A percentile compares a stretch with the other conserved stretches of the same genome.
Evolutionary conservation across 2,329 filamentous ascomycete species (phyloP).

Genomic region (Knufia fluminis): DNA sequence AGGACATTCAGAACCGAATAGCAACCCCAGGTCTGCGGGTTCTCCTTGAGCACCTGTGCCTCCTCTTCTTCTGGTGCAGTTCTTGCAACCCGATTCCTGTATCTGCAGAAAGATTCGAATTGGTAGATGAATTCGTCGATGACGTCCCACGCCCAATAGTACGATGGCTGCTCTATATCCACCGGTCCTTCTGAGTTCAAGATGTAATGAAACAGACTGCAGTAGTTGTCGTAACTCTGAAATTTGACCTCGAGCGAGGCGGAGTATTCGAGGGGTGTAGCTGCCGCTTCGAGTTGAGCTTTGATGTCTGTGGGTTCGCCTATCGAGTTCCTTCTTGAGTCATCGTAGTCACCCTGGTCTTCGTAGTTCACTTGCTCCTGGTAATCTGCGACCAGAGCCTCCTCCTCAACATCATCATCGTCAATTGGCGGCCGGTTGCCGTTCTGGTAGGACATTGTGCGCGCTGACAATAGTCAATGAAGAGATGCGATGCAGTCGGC

Average conservation of each 20-base stretch:
- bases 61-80: conserved; percentile 80
- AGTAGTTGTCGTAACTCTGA: conserved; percentile 98
- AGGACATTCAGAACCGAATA: conserved; percentile 99
- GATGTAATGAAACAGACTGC: conserved; percentile 98
- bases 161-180: conserved; percentile 90
- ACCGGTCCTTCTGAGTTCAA: conserved; percentile 98
- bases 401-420: conserved; percentile 89
- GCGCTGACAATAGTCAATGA: not conserved
- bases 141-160: conserved; percentile 99
- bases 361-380: conserved; percentile 92
- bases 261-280: conserved; percentile 91
- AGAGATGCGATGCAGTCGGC: not conserved
- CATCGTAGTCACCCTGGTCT: conserved; percentile 64
- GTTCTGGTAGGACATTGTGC: conserved; percentile 36
- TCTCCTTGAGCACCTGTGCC: conserved; percentile 80
- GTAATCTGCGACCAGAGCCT: conserved; percentile 91
- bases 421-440: conserved; percentile 40
- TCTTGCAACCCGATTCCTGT: conserved; percentile 83
- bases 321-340: conserved; percentile 63
- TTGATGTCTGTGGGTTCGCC: conserved; percentile 80
- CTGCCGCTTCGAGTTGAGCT: conserved; percentile 79
- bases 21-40: conserved; percentile 98
- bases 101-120: conserved; percentile 98
- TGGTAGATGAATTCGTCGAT: conserved; percentile 99
- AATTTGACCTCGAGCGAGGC: conserved; percentile 95